Conservation (phyloP, 495 filamentous ascomycete genomes). For the Penicillium antarcticum region DNA sequence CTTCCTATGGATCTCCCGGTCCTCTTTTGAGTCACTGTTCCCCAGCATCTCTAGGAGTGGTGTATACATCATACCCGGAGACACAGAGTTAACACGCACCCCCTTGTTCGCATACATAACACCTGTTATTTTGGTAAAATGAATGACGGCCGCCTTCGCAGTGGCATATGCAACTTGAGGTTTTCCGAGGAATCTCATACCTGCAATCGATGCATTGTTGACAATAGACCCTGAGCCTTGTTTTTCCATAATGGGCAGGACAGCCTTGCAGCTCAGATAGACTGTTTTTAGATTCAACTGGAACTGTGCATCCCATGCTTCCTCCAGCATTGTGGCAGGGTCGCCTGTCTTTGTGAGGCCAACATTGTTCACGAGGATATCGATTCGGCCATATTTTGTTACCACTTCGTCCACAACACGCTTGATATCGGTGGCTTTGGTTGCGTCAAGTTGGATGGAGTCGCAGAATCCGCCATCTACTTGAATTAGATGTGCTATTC, state of each 20-base stretch:
- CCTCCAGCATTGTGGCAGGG: conserved; percentile 42
- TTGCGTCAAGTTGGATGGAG: conserved; percentile 39
- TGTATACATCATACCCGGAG: conserved; percentile 46
- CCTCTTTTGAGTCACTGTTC: conserved; percentile 4
- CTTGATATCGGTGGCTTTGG: conserved; percentile 28
- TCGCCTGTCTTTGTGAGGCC: conserved; percentile 41
- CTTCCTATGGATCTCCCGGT: conserved; percentile 8
- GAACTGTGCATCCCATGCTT: conserved; percentile 45
- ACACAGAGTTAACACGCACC: conserved; percentile 46
- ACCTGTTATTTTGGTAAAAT: conserved; percentile 46
- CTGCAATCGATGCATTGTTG: conserved; percentile 43
- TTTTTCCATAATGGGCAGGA: conserved; percentile 45
- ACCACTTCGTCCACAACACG: conserved; percentile 35
- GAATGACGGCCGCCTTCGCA: conserved; percentile 42
- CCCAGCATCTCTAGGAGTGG: conserved; percentile 27
- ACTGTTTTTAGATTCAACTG: conserved; percentile 49
- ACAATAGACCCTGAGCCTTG: conserved; percentile 38
- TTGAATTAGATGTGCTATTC: conserved; percentile 28
- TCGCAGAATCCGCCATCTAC: conserved; percentile 18
- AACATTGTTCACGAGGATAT: conserved; percentile 53
- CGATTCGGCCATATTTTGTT: conserved; percentile 42
- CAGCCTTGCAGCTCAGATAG: conserved; percentile 41
- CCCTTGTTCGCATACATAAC: conserved; percentile 45
- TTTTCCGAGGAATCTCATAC: conserved; percentile 47
- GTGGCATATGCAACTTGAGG: conserved; percentile 48